A percentile compares a stretch with the other conserved stretches of the same genome.
Conservation (phyloP, 305 asterid species). For the Solanum hybrid region DNA sequence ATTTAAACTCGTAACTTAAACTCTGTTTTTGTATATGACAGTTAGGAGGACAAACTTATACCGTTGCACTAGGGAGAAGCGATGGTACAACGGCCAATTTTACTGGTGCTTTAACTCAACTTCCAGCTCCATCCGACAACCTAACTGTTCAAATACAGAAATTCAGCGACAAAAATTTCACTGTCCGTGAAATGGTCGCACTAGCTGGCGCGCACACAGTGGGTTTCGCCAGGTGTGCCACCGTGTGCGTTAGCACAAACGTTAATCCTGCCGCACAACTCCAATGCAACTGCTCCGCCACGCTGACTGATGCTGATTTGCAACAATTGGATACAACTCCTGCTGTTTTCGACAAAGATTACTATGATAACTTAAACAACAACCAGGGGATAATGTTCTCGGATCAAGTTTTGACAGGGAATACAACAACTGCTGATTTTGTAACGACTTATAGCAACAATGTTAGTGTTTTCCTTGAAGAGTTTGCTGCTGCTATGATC, state of each 20-base stretch:
- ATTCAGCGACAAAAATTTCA: neutral
- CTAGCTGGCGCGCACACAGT: slow-evolving; percentile 5
- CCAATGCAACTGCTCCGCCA: slow-evolving; percentile 2
- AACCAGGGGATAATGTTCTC: slow-evolving; percentile 7
- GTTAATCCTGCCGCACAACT: neutral
- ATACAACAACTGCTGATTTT: neutral
- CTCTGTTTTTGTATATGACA: neutral
- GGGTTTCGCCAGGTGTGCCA: slow-evolving; percentile 1
- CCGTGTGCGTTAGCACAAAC: neutral
- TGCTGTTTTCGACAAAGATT: neutral
- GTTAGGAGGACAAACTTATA: slow-evolving; percentile 6
- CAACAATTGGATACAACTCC: slow-evolving; percentile 3
- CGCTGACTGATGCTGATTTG: neutral
- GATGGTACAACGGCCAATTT: slow-evolving; percentile 1
- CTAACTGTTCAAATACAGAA: neutral
- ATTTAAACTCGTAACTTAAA: neutral
- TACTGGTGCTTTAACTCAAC: neutral
- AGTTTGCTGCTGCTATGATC: slow-evolving; percentile 6
- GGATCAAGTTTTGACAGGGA: neutral
- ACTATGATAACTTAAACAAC: neutral
- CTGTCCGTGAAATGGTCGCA: slow-evolving; percentile 1
- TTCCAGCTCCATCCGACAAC: slow-evolving; percentile 10
- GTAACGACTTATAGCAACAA: slow-evolving; percentile 1
- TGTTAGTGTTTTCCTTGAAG: neutral
- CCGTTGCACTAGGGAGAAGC: slow-evolving; percentile 2